phyloP scores from a whole-genome alignment of 78 protist species.

The Dictyostelium firmibasis region DNA sequence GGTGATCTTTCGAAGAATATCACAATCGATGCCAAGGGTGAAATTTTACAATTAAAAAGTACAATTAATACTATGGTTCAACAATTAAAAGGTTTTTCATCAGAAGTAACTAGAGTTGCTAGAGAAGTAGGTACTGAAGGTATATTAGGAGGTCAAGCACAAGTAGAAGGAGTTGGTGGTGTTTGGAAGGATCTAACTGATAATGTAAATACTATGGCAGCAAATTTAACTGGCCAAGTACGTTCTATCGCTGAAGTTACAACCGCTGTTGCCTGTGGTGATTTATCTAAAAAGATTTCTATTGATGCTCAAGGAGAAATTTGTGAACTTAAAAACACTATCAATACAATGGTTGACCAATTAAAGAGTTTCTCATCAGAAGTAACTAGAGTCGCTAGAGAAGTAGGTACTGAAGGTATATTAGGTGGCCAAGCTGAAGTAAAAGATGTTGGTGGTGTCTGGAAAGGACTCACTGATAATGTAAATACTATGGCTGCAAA shows the following conservation, averaged over 20 bases:
- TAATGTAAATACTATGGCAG: slow-evolving; percentile 76
- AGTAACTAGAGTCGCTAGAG: slow-evolving; percentile 57
- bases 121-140: slow-evolving; percentile 75
- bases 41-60: slow-evolving; percentile 40
- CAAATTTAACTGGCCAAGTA: slow-evolving; percentile 72
- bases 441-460: slow-evolving; percentile 35
- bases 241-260: slow-evolving; percentile 73
- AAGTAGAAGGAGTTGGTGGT: slow-evolving; percentile 37
- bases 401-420: slow-evolving; percentile 72
- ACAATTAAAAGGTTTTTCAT: slow-evolving; percentile 60
- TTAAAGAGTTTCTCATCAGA: slow-evolving; percentile 41
- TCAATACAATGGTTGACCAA: slow-evolving; percentile 65
- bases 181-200: slow-evolving; percentile 51
- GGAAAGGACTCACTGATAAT: slow-evolving; percentile 60
- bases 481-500: slow-evolving; percentile 75
- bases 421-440: slow-evolving; percentile 61
- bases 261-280: slow-evolving; percentile 73
- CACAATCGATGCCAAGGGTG: slow-evolving; percentile 64
- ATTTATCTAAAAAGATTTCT: slow-evolving; percentile 51
- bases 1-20: slow-evolving; percentile 64
- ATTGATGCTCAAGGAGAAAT: slow-evolving; percentile 67
- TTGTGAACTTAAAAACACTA: slow-evolving; percentile 58
- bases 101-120: slow-evolving; percentile 71
- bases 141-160: slow-evolving; percentile 72
- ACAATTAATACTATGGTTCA: slow-evolving; percentile 75